Evolutionary conservation across 2,329 filamentous ascomycete species (phyloP).

Genomic region (Scleromitrula shiraiana): DNA sequence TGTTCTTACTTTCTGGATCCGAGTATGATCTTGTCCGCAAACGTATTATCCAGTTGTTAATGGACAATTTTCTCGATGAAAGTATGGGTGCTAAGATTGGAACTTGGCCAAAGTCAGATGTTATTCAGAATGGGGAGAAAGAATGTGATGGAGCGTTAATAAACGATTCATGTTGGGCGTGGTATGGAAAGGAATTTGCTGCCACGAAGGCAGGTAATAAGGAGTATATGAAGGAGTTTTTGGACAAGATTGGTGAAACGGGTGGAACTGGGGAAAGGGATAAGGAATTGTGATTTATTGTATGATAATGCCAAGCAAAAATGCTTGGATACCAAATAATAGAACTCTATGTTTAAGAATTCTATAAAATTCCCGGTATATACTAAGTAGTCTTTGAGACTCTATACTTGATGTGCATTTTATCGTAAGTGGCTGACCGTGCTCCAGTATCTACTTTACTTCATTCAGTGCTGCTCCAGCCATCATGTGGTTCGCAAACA

Average conservation of each 20-base stretch:
- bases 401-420: too few species aligned
- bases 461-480: too few species aligned
- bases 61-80: conserved; percentile 60
- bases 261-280: conserved; percentile 11
- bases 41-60: conserved; percentile 49
- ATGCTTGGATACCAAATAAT: background rate
- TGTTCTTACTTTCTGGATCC: conserved; percentile 40
- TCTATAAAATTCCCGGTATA: too few species aligned
- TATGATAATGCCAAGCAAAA: too few species aligned
- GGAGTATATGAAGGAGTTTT: conserved; percentile 23
- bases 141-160: conserved; percentile 29
- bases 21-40: conserved; percentile 44
- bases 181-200: conserved; percentile 34
- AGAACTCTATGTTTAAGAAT: background rate
- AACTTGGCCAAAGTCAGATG: conserved; percentile 41
- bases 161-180: conserved; percentile 51
- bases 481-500: too few species aligned
- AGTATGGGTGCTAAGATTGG: conserved; percentile 52
- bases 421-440: too few species aligned
- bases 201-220: conserved; percentile 13
- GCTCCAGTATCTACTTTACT: too few species aligned
- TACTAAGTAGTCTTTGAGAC: too few species aligned
- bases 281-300: conserved; percentile 16
- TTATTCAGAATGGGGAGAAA: conserved; percentile 25
- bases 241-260: conserved; percentile 16